Base-by-base conservation (phyloP, 2,329 filamentous ascomycete genomes). In the Helicocarpus griseus region DNA sequence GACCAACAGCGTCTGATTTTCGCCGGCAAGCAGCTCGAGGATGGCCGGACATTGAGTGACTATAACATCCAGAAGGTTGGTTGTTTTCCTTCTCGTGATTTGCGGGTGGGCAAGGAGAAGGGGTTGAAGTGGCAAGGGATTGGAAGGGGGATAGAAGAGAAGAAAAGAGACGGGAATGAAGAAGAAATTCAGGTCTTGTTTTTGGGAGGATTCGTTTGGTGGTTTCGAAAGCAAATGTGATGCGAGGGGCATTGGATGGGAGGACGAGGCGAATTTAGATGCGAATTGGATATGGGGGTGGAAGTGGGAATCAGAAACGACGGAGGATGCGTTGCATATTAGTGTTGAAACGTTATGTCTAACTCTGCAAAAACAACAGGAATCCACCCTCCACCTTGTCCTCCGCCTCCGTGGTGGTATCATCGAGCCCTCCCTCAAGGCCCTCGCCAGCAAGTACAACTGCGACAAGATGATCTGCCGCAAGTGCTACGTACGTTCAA, bases 391-490 rank as follows among this genome's bases (percentile, higher is more conserved):
- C 54, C 80, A 83, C 69, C 73, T 83, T 71, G 80, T 83, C 63
- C 73, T 81, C 56, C 74, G 78, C 69, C 75, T 81, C 43, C 78
- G 78, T 68, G 78, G 72, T 73, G 78, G 68, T 53, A 69, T 71
- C 74, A 57, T 57, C 83, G 76, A 79, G 56, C 79, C 77, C 50
- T 77, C 77, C 57, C 73, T 78, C 41, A 79, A 78, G 70, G 78
- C 73, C 6, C 71, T 82, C 29, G 81, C 78, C 17, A 90, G 90
- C 57, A 96, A 96, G 78, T 97, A 94, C 85, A 97, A 98, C 86
- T 97, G 91, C 87, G 93, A 97, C 65, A 96, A 96, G 86, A 91
- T 91, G 86, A 95, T 97, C 78, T 97, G 93, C 89, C 91, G 93
- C 82, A 97, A 98, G 87, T 98, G 93, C 87, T 97, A 97, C 78